phyloP scores from a whole-genome alignment of 495 filamentous ascomycete genomes.

The Xylaria longipes region DNA sequence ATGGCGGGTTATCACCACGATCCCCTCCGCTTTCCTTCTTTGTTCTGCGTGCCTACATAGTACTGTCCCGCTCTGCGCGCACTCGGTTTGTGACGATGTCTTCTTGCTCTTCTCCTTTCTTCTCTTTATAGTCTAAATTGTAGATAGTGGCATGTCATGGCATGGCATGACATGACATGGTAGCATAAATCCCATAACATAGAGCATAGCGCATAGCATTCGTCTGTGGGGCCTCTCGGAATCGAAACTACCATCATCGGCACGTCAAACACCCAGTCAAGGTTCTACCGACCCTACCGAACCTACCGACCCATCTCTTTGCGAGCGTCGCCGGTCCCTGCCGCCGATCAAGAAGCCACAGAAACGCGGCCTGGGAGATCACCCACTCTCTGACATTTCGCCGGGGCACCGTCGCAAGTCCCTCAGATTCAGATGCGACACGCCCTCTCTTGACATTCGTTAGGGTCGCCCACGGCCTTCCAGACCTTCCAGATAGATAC shows the following conservation, averaged over 20 bases:
- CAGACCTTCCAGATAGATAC: neutral
- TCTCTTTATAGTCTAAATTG: neutral
- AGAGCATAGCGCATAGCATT: conserved; percentile 18
- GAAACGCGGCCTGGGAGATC: conserved; percentile 33
- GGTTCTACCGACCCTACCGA: conserved; percentile 27
- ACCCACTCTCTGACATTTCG: conserved; percentile 19
- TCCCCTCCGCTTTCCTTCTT: neutral
- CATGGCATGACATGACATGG: neutral
- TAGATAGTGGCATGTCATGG: neutral
- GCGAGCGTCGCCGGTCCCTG: conserved; percentile 30
- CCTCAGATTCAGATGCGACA: conserved; percentile 34
- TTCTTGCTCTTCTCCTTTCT: neutral
- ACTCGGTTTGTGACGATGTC: neutral
- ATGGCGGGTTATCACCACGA: neutral
- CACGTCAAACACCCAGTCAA: conserved; percentile 21
- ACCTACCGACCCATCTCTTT: conserved; percentile 22
- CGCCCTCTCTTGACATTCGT: conserved; percentile 11
- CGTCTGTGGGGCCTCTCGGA: conserved; percentile 2
- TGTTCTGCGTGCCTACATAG: conserved; percentile 12
- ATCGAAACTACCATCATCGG: conserved; percentile 13
- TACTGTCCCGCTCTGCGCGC: neutral
- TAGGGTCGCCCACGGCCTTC: neutral
- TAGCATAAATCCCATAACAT: conserved; percentile 2
- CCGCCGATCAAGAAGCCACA: conserved; percentile 34
- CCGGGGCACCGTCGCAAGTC: neutral